phyloP scores from a whole-genome alignment of 2,329 filamentous ascomycete genomes.

The Zymoseptoria passerinii region DNA sequence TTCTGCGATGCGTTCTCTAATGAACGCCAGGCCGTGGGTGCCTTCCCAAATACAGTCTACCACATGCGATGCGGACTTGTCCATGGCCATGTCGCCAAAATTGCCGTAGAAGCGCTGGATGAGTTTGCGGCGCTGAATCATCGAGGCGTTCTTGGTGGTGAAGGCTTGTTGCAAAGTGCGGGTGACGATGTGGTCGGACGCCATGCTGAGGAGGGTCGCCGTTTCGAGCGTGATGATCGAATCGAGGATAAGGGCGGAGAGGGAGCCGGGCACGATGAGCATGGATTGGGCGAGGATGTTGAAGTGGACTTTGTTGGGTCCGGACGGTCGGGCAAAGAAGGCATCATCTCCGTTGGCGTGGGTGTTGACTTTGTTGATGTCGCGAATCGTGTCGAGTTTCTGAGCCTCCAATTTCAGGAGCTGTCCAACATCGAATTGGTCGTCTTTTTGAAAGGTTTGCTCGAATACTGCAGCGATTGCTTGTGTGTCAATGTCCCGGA shows the following conservation, averaged over 20 bases:
- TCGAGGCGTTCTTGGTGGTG: constrained; percentile 44
- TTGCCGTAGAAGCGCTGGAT: constrained; percentile 55
- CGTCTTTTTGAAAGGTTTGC: constrained; percentile 45
- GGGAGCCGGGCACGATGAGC: constrained; percentile 61
- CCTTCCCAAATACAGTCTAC: constrained; percentile 59
- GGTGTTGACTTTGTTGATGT: constrained; percentile 11
- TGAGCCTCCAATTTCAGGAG: constrained; percentile 50
- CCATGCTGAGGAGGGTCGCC: constrained; percentile 51
- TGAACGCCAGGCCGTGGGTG: constrained; percentile 55
- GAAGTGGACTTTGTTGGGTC: constrained; percentile 48
- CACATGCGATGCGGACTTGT: constrained; percentile 57
- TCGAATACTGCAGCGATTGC: constrained; percentile 51
- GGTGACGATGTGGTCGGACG: constrained; percentile 51
- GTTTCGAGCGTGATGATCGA: constrained; percentile 42
- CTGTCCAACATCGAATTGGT: constrained; percentile 48
- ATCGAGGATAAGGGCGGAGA: constrained; percentile 64
- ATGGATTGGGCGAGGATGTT: constrained; percentile 80
- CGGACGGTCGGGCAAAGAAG: constrained; percentile 16
- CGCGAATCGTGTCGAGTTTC: constrained; percentile 5
- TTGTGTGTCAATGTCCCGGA: constrained; percentile 52
- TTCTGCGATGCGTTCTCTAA: constrained; percentile 59
- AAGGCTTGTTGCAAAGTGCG: constrained; percentile 59
- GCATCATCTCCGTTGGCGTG: constrained; percentile 9
- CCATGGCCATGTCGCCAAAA: constrained; percentile 52
- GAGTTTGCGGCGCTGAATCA: constrained; percentile 54